Evolutionary conservation across 768 basidiomycete genomes (phyloP), one percentile per base, ranked within the genome.

Genomic region (Lentinus tigrinus): DNA sequence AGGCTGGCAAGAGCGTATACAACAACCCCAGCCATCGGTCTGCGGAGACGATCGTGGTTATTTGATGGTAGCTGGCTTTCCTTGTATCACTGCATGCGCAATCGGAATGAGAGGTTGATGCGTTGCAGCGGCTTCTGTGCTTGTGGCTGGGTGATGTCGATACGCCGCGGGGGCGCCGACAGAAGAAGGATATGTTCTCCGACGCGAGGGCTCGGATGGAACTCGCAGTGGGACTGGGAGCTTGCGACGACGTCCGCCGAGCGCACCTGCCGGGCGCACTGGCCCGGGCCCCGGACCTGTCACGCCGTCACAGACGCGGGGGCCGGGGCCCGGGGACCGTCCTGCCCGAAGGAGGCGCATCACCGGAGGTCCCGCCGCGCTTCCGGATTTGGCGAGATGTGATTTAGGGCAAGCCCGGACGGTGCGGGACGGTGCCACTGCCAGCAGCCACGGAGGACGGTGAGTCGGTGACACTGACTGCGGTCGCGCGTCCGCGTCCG

Each of bases 1-100:
- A 97, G 95, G 79, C 81, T 62, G 93, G 93, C 52, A 88, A 94
- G 78, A 86, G 86, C 69, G 85, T 91, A 13, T 97, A 95, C 82
- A 82, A 90, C 78, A 88, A 87, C 61, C 75, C 86, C 36, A 82
- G 85, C 69, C 91, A 92, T 74, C 84, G 74, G 63, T 69, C 81
- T 11, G 76, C 80, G 47, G 78, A 81, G 47, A 79, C 76, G 54
- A 80, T 88, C 63, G 83, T 86, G 58, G 78, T 88, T 39, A 74
- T 87, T 65, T 88, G 79, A 73, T 61, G 59, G 56, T 61, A 62
- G 61, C 26, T 39, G 51, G 58, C 40, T 60, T 54, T 65, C 54
- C 49, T 58, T 61, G 62, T 62, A 58, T 58, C 43, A 47, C 58
- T 53, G 53, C 57, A 57, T 52, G 64, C 65, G 62, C 56, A 60